These are phyloP conservation scores for Aureobasidium sp. DNA, from an alignment of 2,329 filamentous ascomycete genomes.

Conservation along the genomic window DNA sequence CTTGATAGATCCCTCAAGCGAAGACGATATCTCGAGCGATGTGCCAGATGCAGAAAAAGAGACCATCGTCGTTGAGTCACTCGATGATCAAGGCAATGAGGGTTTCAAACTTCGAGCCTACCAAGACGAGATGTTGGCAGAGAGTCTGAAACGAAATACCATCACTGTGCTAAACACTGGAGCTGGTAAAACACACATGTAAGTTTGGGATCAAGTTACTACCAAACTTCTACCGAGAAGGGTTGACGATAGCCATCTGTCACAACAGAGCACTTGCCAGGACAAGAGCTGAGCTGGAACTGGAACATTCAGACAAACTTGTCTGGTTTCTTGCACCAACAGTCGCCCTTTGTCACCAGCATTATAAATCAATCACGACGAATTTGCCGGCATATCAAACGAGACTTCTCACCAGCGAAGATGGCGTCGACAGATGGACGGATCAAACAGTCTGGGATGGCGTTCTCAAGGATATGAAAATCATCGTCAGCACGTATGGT, in stretches of 20 bases:
- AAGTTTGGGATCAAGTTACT: not conserved
- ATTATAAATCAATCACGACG: constrained; percentile 30
- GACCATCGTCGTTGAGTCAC: not conserved
- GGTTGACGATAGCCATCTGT: not conserved
- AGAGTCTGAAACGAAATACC: constrained; percentile 38
- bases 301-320: constrained; percentile 30
- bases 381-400: constrained; percentile 46
- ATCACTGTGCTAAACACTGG: constrained; percentile 46
- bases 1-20: not conserved
- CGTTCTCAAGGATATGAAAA: constrained; percentile 55
- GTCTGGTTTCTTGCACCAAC: constrained; percentile 44
- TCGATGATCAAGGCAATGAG: not conserved
- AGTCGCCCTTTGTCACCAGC: constrained; percentile 40
- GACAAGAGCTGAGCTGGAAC: constrained; percentile 38
- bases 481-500: constrained; percentile 74
- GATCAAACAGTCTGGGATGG: constrained; percentile 59
- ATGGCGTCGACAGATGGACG: constrained; percentile 68
- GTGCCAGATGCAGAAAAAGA: not conserved
- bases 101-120: constrained; percentile 34
- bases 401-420: constrained; percentile 58
- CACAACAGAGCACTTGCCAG: constrained; percentile 33
- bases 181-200: constrained; percentile 42
- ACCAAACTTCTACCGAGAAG: not conserved
- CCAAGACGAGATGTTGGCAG: constrained; percentile 44
- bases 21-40: not conserved